Conservation (phyloP, 2,329 filamentous ascomycete species). For the Podosphaera fusca region DNA sequence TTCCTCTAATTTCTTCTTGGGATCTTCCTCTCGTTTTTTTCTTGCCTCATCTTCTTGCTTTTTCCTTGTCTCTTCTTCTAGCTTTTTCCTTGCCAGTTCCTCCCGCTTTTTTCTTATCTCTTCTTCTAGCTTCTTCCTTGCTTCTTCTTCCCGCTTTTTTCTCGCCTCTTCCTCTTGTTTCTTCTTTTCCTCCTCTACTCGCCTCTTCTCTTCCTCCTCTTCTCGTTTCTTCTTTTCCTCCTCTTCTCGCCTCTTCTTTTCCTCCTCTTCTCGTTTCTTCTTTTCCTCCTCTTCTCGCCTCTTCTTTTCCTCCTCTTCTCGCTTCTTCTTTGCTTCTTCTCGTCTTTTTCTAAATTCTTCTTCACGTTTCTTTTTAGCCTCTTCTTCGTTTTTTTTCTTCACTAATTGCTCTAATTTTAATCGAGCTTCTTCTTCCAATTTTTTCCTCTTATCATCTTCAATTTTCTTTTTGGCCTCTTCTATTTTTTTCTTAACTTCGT, state of each 20-base stretch:
- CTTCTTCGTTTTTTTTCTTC: constrained; percentile 3
- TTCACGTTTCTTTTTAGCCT: constrained; percentile 1
- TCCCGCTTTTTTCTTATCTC: neutral
- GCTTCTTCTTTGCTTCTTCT: constrained; percentile 8
- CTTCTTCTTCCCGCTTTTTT: constrained; percentile 19
- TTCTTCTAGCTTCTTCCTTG: constrained; percentile 1
- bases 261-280: constrained; percentile 3
- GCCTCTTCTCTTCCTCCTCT: constrained; percentile 6
- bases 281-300: constrained; percentile 4
- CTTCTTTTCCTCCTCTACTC: constrained; percentile 13
- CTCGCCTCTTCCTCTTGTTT: constrained; percentile 5
- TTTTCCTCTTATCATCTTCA: neutral
- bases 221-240: neutral
- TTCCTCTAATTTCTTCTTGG: constrained; percentile 2
- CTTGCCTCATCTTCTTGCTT: constrained; percentile 1
- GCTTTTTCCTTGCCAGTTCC: neutral
- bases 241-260: constrained; percentile 6
- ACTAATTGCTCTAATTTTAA: neutral
- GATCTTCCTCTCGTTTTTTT: constrained; percentile 4
- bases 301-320: constrained; percentile 10
- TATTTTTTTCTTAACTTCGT: constrained; percentile 1
- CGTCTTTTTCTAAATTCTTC: neutral
- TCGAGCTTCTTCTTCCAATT: neutral
- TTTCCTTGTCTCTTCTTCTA: neutral
- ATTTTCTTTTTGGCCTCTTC: neutral